phyloP scores from a whole-genome alignment of 345 rosid species.

The Dovyalis caffra region DNA sequence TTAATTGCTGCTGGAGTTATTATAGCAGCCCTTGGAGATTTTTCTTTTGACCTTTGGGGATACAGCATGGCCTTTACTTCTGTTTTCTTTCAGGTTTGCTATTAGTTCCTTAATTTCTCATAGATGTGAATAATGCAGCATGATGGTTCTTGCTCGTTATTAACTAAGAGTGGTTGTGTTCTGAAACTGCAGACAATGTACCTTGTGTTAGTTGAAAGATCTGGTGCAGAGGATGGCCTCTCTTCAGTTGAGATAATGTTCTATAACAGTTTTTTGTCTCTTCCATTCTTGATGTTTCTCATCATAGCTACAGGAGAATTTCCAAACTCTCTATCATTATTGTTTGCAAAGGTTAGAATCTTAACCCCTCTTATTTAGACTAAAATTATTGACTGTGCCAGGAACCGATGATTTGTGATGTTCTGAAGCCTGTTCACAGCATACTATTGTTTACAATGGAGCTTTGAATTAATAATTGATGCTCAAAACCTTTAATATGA shows the following conservation, averaged over 20 bases:
- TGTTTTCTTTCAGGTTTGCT: constrained; percentile 78
- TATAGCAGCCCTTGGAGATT: constrained; percentile 92
- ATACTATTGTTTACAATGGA: background rate
- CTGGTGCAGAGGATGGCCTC: constrained; percentile 96
- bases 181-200: constrained; percentile 81
- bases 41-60: constrained; percentile 84
- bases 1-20: constrained; percentile 82
- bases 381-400: background rate
- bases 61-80: constrained; percentile 91
- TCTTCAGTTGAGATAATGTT: constrained; percentile 92
- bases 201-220: constrained; percentile 92
- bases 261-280: constrained; percentile 90
- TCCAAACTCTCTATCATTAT: constrained; percentile 66
- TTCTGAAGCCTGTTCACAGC: constrained; percentile 8
- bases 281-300: constrained; percentile 76
- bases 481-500: background rate
- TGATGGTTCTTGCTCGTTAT: constrained; percentile 4
- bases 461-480: background rate
- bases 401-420: background rate
- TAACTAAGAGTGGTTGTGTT: constrained; percentile 9
- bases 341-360: constrained; percentile 79
- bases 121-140: background rate
- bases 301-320: constrained; percentile 82
- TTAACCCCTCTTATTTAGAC: constrained; percentile 10
- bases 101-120: constrained; percentile 5